Base-by-base conservation (phyloP, 352 stramenopile species). In the Thalassiosira sp. region DNA sequence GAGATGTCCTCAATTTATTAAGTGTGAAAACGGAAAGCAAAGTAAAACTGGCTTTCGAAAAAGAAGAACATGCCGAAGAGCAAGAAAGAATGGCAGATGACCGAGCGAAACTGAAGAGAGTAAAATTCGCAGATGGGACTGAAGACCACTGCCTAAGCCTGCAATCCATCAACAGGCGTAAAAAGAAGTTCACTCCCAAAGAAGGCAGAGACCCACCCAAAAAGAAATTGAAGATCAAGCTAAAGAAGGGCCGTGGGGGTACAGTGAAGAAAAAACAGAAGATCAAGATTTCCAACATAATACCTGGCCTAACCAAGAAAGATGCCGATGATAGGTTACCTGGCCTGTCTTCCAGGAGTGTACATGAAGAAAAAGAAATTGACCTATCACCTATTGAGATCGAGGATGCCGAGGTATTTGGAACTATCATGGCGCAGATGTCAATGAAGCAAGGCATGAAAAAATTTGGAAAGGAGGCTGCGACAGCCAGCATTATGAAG, bases 381-480 rank as follows among this genome's bases (percentile, higher is more conserved):
- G 37, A 46, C 37, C 37, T 46, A 13, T 46, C 37, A 46, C 11
- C 5, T 13, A 46, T 46, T 46, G 37, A 46, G 11, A 13, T 46
- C 5, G 37, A 46, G 15, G 37, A 46, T n/a, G 37, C 3, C 3
- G 37, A 46, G 15, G 2, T 56, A 27, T 27, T 68, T 33, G 37
- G 33, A 16, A 2, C n/a, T 15, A 33, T 57, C 15, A 2, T 57
- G 1, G 22, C 22, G 1, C 48, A 57, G 15, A 40, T 40, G 5
- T 22, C 20, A 15, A 6, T 72, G 0, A 63, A 62, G 2, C 18
- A 18, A 15, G 62, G 62, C 0, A 28, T 72, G 13, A 24, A 53
- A 5, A 18, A 61, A 25, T 72, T 53, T 25, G 49, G 62, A 13
- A 1, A 0, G 0, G 35, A 62, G n/a, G 42, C 1, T n/a, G 49